phyloP scores from a whole-genome alignment of 1,284 basidiomycete species.

The Cryptococcus sp. region DNA sequence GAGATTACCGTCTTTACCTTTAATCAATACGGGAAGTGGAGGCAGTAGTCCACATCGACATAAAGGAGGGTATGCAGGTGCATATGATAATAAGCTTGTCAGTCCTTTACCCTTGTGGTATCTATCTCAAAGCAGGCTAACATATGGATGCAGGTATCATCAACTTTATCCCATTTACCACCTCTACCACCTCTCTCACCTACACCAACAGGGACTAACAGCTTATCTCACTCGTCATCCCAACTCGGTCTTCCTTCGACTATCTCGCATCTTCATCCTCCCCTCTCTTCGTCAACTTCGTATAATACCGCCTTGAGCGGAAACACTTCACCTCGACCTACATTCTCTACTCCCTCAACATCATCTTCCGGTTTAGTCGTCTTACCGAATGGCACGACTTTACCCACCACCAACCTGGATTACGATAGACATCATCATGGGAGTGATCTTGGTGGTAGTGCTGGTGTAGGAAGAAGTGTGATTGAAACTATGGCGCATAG shows the following conservation, averaged over 20 bases:
- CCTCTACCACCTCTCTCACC: constrained; percentile 38
- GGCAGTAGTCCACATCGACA: constrained; percentile 19
- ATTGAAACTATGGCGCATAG: constrained; percentile 33
- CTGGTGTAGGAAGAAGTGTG: constrained; percentile 9
- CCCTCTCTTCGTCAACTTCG: constrained; percentile 5
- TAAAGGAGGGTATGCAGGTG: constrained; percentile 28
- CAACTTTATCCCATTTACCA: constrained; percentile 40
- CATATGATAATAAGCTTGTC: constrained; percentile 44
- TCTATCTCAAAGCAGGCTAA: neutral
- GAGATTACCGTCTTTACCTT: constrained; percentile 14
- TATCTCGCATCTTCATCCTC: constrained; percentile 5
- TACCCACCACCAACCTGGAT: constrained; percentile 10
- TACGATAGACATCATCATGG: neutral
- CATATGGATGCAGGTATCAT: constrained; percentile 30
- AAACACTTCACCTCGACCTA: constrained; percentile 1
- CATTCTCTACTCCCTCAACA: constrained; percentile 1
- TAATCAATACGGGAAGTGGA: neutral
- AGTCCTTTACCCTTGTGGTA: constrained; percentile 4
- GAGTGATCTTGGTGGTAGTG: neutral
- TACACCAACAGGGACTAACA: constrained; percentile 11
- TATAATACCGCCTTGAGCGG: neutral
- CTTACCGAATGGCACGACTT: constrained; percentile 37
- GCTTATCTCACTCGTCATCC: constrained; percentile 6
- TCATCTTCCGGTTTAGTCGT: constrained; percentile 25
- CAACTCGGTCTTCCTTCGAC: constrained; percentile 3